Evolutionary conservation across 1,284 basidiomycete genomes (phyloP).

Genomic region (Clitocybe nebularis): DNA sequence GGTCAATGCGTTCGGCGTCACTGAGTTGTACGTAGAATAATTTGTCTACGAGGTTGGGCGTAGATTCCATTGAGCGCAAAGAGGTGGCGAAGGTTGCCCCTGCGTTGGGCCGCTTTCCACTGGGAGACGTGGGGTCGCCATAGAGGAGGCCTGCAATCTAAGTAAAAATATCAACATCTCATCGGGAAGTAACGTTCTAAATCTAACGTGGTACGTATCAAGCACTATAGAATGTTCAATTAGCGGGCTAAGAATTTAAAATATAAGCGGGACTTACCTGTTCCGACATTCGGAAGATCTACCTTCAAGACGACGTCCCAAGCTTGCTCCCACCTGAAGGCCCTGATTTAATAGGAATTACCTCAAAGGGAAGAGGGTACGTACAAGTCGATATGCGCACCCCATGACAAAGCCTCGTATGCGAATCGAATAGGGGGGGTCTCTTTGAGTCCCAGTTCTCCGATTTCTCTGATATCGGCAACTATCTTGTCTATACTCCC

Average conservation of each 20-base stretch:
- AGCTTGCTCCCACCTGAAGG: background rate
- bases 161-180: background rate
- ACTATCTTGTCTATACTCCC: background rate
- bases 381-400: background rate
- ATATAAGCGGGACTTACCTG: background rate
- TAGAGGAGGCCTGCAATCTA: background rate
- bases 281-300: slow-evolving; percentile 1
- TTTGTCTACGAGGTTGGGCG: background rate
- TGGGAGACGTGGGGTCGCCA: background rate
- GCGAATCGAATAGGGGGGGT: background rate
- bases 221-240: background rate
- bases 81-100: background rate
- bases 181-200: background rate
- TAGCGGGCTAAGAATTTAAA: background rate
- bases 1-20: background rate
- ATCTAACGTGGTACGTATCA: background rate
- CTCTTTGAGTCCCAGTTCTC: background rate
- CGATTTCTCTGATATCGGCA: background rate
- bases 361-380: background rate
- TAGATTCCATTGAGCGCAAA: background rate
- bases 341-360: too few species aligned
- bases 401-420: slow-evolving; percentile 1
- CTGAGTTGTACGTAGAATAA: background rate
- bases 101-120: background rate
- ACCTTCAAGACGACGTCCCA: background rate